Conservation (phyloP, 805 yeast genomes). For the Starmera dryadoides region DNA sequence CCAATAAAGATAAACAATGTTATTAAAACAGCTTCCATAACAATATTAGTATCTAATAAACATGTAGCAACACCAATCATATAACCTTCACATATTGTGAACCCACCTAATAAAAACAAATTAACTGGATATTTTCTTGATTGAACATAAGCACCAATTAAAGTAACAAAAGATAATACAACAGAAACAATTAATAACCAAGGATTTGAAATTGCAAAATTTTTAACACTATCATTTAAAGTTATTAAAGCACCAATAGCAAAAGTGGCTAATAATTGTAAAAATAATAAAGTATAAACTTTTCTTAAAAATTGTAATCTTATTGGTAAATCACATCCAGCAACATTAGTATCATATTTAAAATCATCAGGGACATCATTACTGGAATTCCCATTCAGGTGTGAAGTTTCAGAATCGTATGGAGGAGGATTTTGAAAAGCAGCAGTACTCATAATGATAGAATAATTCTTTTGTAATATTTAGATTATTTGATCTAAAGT, state of each 20-base stretch:
- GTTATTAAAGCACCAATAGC: constrained; percentile 46
- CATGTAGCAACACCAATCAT: constrained; percentile 62
- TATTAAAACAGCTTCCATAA: constrained; percentile 63
- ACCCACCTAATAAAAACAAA: constrained; percentile 49
- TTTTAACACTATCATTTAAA: constrained; percentile 33
- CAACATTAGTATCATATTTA: constrained; percentile 71
- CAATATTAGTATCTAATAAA: constrained; percentile 51
- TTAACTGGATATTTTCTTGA: constrained; percentile 67
- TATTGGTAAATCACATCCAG: constrained; percentile 68
- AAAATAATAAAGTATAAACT: constrained; percentile 64
- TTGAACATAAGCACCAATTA: constrained; percentile 56
- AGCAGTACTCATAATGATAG: background rate
- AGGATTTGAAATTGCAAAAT: constrained; percentile 50
- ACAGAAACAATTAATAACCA: constrained; percentile 54
- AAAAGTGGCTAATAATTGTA: constrained; percentile 59
- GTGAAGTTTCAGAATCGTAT: constrained; percentile 12
- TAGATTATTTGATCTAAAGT: no score
- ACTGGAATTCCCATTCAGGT: background rate
- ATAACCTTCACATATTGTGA: constrained; percentile 72
- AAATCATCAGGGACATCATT: constrained; percentile 59
- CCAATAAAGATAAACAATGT: constrained; percentile 72
- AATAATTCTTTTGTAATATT: background rate
- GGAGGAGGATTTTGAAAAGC: constrained; percentile 17
- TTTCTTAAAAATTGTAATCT: constrained; percentile 72
- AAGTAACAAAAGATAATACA: constrained; percentile 52